These are phyloP conservation scores for Triangularia verruculosa DNA, from an alignment of 2,329 filamentous ascomycete genomes.

Conservation along the genomic window DNA sequence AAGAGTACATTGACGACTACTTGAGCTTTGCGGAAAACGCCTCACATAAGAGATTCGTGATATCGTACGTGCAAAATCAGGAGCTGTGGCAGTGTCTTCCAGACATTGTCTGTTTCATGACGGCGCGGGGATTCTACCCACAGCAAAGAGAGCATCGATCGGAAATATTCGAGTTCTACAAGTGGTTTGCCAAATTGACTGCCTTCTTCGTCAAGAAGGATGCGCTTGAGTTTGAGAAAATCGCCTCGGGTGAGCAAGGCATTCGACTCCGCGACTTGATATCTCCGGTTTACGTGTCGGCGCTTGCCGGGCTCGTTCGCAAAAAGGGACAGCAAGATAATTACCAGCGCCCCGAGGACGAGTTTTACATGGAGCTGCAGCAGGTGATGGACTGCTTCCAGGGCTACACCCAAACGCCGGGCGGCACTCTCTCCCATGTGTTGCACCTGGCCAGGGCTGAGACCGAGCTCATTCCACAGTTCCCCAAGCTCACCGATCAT, in stretches of 20 bases:
- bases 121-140: slow-evolving; percentile 29
- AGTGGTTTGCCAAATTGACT: slow-evolving; percentile 46
- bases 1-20: slow-evolving; percentile 51
- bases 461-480: slow-evolving; percentile 40
- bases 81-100: slow-evolving; percentile 46
- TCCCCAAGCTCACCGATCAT: slow-evolving; percentile 47
- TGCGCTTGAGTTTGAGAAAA: slow-evolving; percentile 33
- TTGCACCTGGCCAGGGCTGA: slow-evolving; percentile 42
- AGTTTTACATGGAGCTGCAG: slow-evolving; percentile 33
- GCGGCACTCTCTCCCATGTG: slow-evolving; percentile 44
- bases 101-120: slow-evolving; percentile 13
- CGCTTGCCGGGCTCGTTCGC: slow-evolving; percentile 39
- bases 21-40: slow-evolving; percentile 40
- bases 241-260: slow-evolving; percentile 28
- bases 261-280: slow-evolving; percentile 39
- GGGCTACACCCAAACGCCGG: slow-evolving; percentile 31
- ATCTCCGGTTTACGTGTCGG: slow-evolving; percentile 45
- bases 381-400: slow-evolving; percentile 47
- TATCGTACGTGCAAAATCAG: slow-evolving; percentile 43
- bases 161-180: slow-evolving; percentile 39
- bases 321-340: slow-evolving; percentile 30
- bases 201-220: slow-evolving; percentile 54
- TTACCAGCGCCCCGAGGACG: slow-evolving; percentile 24
- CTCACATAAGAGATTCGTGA: slow-evolving; percentile 36
- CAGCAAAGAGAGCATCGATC: slow-evolving; percentile 31